A percentile compares a stretch with the other conserved stretches of the same genome.
These are phyloP conservation scores for Metschnikowia colocasiae DNA, from an alignment of 805 yeast species.

Conservation along the genomic window DNA sequence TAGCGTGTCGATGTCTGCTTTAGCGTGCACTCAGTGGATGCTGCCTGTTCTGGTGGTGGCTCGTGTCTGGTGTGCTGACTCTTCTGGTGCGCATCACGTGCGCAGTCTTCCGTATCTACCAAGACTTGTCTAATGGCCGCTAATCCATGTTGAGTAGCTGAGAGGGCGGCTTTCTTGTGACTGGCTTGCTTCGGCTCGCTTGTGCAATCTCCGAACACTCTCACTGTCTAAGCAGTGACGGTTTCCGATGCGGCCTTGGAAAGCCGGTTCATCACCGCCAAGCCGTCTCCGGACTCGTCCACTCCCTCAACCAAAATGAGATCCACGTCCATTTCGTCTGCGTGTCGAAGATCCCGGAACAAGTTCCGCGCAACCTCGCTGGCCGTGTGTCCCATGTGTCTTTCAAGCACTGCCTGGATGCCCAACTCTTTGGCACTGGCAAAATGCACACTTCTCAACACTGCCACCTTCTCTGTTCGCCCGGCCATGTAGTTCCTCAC, in stretches of 20 bases:
- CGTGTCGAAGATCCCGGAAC: constrained; percentile 68
- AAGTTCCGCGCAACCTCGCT: constrained; percentile 69
- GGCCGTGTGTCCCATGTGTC: constrained; percentile 45
- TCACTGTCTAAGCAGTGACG: constrained; percentile 15
- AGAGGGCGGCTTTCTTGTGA: no score
- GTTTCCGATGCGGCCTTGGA: constrained; percentile 72
- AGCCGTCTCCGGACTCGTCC: constrained; percentile 70
- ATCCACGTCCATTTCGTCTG: constrained; percentile 68
- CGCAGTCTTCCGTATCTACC: no score
- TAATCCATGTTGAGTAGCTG: no score
- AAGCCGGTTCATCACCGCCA: constrained; percentile 92
- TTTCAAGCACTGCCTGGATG: constrained; percentile 22
- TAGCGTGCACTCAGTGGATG: no score
- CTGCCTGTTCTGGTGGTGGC: no score
- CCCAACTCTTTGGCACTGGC: constrained; percentile 19
- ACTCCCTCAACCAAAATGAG: constrained; percentile 82
- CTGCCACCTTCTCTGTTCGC: constrained; percentile 41
- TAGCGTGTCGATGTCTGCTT: no score
- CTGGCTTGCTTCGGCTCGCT: no score
- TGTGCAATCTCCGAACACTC: no score
- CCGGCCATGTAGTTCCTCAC: constrained; percentile 25
- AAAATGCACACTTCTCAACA: constrained; percentile 45
- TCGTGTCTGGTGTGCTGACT: no score
- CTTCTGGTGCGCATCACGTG: no score
- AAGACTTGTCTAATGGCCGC: no score